phyloP scores from a whole-genome alignment of 768 basidiomycete species.

The Neoboletus brunneissimus region DNA sequence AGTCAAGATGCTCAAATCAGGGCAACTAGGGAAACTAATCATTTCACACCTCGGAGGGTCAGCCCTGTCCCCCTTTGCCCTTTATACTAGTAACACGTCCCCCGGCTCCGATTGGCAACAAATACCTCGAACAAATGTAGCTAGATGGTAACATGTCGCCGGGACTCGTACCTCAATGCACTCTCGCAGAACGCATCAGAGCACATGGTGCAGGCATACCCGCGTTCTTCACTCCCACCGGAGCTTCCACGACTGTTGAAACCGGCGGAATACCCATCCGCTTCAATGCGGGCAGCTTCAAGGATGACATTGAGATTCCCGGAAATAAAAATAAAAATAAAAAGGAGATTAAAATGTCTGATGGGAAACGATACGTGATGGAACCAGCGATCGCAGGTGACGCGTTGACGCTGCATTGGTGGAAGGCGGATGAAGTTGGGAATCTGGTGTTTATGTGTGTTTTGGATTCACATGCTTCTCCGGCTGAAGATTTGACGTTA shows the following conservation, averaged over 20 bases:
- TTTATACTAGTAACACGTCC: not conserved
- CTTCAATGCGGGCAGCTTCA: constrained; percentile 70
- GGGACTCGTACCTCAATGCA: constrained; percentile 88
- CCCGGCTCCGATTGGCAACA: constrained; percentile 51
- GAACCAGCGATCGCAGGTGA: constrained; percentile 76
- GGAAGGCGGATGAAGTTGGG: constrained; percentile 88
- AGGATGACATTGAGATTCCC: constrained; percentile 60
- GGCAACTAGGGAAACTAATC: constrained; percentile 77
- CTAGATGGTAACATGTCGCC: constrained; percentile 76
- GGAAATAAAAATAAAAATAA: constrained; percentile 76
- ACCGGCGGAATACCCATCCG: constrained; percentile 72
- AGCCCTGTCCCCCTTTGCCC: constrained; percentile 12
- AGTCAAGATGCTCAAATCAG: constrained; percentile 71
- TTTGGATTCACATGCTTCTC: not conserved
- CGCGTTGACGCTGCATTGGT: constrained; percentile 83
- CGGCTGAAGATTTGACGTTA: not conserved
- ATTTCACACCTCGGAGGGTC: constrained; percentile 86
- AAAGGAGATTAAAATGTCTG: constrained; percentile 72
- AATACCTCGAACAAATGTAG: constrained; percentile 77
- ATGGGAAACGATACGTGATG: constrained; percentile 72
- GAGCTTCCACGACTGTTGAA: constrained; percentile 76
- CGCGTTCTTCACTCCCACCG: constrained; percentile 86
- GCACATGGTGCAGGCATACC: constrained; percentile 86
- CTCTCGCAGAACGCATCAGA: constrained; percentile 82
- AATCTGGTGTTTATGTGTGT: constrained; percentile 81